Percentiles rank a stretch among this genome's conserved stretches.
phyloP scores from a whole-genome alignment of 352 stramenopile genomes.

The Phytophthora megakarya region DNA sequence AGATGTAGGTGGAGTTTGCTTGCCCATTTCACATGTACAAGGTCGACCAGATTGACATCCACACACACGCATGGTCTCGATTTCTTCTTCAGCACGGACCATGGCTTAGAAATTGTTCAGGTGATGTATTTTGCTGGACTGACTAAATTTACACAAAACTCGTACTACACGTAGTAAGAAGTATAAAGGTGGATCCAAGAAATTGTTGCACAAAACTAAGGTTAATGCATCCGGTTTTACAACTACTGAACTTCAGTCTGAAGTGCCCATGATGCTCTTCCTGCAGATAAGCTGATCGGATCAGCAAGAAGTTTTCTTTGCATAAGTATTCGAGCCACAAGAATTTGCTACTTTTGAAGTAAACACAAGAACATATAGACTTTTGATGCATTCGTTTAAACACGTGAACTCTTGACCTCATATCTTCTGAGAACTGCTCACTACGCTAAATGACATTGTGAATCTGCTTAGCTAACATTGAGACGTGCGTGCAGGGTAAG shows the following conservation, averaged over 20 bases:
- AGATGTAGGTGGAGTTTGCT: neutral
- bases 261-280: neutral
- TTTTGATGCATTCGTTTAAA: constrained; percentile 39
- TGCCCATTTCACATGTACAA: constrained; percentile 63
- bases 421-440: constrained; percentile 30
- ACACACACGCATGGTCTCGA: constrained; percentile 65
- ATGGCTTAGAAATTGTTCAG: constrained; percentile 5
- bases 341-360: too few species aligned
- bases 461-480: constrained; percentile 35
- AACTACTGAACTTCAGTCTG: too few species aligned
- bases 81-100: constrained; percentile 28
- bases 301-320: too few species aligned
- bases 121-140: too few species aligned
- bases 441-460: constrained; percentile 27
- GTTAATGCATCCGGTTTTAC: too few species aligned
- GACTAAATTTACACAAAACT: constrained; percentile 13
- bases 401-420: constrained; percentile 14
- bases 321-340: too few species aligned
- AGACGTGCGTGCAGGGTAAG: constrained; percentile 32
- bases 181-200: too few species aligned
- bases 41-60: constrained; percentile 64
- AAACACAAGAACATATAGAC: constrained; percentile 12
- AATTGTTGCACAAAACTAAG: too few species aligned
- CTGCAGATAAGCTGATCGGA: neutral
- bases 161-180: too few species aligned